Percentiles rank a stretch among this genome's conserved stretches.
phyloP scores from a whole-genome alignment of 75 land plant genomes.

The Larix kaempferi region DNA sequence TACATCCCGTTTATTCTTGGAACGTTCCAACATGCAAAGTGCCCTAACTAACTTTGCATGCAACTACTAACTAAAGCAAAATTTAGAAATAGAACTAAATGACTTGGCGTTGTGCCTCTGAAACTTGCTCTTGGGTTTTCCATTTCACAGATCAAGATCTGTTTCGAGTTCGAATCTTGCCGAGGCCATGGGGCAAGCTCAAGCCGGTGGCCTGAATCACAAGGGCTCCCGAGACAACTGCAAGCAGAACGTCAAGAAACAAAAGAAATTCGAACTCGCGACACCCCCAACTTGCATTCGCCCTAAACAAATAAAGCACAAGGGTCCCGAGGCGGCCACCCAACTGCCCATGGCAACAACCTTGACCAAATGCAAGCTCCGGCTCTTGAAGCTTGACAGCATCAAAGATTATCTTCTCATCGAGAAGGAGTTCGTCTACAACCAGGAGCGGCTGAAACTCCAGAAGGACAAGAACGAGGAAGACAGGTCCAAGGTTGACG shows the following conservation, averaged over 20 bases:
- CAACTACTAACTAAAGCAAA: too few relatives aligned
- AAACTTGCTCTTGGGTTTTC: too few relatives aligned
- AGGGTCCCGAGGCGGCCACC: conserved; percentile 87
- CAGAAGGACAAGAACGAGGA: conserved; percentile 91
- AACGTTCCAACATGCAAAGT: too few relatives aligned
- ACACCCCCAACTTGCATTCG: conserved; percentile 80
- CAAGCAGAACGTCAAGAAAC: conserved; percentile 62
- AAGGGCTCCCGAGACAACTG: conserved; percentile 41
- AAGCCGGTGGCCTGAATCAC: too few relatives aligned
- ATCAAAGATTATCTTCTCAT: conserved; percentile 85
- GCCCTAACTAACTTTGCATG: too few relatives aligned
- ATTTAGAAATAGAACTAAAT: too few relatives aligned
- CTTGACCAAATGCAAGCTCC: conserved; percentile 75
- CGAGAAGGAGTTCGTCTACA: conserved; percentile 85
- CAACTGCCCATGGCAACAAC: conserved; percentile 76
- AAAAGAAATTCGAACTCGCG: conserved; percentile 84
- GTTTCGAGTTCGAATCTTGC: too few relatives aligned
- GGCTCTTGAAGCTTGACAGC: conserved; percentile 80
- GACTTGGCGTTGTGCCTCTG: too few relatives aligned
- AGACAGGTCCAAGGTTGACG: conserved; percentile 89
- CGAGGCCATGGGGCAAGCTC: too few relatives aligned
- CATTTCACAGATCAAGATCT: too few relatives aligned
- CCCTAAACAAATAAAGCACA: conserved; percentile 83
- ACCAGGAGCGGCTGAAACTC: conserved; percentile 81
- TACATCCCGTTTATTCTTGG: too few relatives aligned